Evolutionary conservation across 169 alveolate species (phyloP), one percentile per base, ranked within the genome.

Genomic region (Eimeria sp.): DNA sequence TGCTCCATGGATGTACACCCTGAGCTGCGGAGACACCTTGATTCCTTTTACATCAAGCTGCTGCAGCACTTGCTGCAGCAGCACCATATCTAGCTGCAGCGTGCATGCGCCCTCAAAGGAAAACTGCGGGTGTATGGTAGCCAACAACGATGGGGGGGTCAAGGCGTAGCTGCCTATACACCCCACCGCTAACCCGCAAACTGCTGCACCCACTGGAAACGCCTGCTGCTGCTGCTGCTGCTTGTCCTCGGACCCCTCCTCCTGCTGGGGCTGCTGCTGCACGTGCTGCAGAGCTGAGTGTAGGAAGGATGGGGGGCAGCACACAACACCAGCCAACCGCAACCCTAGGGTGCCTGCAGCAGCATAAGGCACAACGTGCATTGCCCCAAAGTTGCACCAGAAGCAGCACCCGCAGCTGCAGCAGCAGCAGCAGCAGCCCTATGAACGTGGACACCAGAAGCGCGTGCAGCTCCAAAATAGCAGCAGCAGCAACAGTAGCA

Each of bases 11-110:
- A 76, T 45, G 63, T 76, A 76, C 40, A 45, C 65, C 63, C 61
- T 9, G 34, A 76, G 88, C 6, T 76, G 88, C 16, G 63, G 18
- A 13, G 51, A 30, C 88, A 76, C 63, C 40, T 76, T 16, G 13
- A 76, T 49, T 20, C 63, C 88, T 45, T 58, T 65, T 76, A 63
- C 63, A 43, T 9, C 88, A 7, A 76, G 88, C 25, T 76, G 88
- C 65, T 76, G 88, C 88, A 76, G 88, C 61, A 76, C 40, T 34
- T 40, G 88, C 51, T 76, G 88, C 54, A 76, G 88, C 88, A 76
- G 63, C 25, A 49, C 88, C 88, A 76, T 43, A 63, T 76, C 61
- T 45, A 76, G 61, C 88, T 76, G 88, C 54, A 76, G 3, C 9
- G 88, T 76, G 88, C 88, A 76, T 43, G 88, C 88, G 18, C 51